Conservation (phyloP, 2,329 filamentous ascomycete species). For the Chaetomium olivaceum region DNA sequence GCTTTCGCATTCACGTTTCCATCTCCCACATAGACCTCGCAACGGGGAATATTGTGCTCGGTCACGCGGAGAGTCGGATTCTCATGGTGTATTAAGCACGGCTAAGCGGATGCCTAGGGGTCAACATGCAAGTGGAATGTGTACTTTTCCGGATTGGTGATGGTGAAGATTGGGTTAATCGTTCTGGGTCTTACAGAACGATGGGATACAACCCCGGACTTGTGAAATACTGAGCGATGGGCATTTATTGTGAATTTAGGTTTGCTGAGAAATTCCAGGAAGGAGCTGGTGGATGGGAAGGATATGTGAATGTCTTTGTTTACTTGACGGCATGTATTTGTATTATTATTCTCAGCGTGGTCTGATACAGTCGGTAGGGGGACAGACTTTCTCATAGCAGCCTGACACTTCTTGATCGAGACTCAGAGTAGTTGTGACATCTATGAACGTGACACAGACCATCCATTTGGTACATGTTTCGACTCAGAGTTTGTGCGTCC, state of each 20-base stretch:
- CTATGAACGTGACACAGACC: background rate
- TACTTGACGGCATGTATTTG: background rate
- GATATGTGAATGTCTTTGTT: too few species aligned
- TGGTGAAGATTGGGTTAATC: background rate
- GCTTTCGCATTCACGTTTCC: background rate
- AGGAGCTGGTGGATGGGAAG: too few species aligned
- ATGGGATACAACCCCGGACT: background rate
- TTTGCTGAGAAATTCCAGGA: too few species aligned
- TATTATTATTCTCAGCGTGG: background rate
- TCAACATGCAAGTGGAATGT: background rate
- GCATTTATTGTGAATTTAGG: background rate
- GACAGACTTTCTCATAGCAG: background rate
- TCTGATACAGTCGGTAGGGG: background rate
- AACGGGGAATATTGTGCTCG: too few species aligned
- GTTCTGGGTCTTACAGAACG: background rate
- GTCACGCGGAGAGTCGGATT: background rate
- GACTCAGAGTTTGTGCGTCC: background rate
- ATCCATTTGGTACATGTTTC: background rate
- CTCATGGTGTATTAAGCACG: background rate
- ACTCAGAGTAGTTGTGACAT: background rate
- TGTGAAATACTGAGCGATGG: background rate
- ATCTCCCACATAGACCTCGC: background rate
- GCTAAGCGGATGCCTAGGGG: background rate
- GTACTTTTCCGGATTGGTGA: background rate
- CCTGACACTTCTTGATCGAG: background rate